Evolutionary conservation across 176 grass and related monocot genomes (phyloP).

Genomic region (Raddia guianensis): DNA sequence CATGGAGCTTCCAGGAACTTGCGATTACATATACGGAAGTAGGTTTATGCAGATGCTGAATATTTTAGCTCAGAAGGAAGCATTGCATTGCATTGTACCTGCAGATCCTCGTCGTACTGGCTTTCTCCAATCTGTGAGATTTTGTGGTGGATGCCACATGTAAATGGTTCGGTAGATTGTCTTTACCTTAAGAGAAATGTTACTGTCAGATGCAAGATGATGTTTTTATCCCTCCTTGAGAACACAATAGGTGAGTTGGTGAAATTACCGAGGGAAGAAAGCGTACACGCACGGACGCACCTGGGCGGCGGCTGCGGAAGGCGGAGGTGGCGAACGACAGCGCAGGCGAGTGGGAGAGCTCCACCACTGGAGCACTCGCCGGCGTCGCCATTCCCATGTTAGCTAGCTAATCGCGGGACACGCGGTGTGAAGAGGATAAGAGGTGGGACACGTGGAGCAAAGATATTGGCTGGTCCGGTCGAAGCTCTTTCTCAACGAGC

Average conservation of each 20-base stretch:
- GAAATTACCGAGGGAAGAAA: not conserved
- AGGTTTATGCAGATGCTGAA: not conserved
- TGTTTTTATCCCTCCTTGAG: not conserved
- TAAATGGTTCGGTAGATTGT: not conserved
- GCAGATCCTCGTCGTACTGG: not conserved
- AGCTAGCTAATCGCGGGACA: not conserved
- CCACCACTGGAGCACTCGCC: constrained; percentile 19
- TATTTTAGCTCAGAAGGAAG: constrained; percentile 6
- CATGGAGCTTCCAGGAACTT: not conserved
- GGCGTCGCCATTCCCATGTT: not conserved
- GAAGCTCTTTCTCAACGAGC: not conserved
- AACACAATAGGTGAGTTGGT: not conserved
- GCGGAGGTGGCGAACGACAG: not conserved
- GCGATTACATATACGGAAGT: not conserved
- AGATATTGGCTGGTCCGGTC: not conserved
- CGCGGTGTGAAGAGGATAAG: constrained; percentile 21
- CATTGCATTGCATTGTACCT: constrained; percentile 2
- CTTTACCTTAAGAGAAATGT: constrained; percentile 16
- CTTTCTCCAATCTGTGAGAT: not conserved
- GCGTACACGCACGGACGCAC: not conserved
- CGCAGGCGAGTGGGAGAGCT: not conserved
- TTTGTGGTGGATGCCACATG: not conserved
- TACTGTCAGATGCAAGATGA: not conserved
- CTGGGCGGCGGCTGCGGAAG: not conserved
- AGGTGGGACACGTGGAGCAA: constrained; percentile 7